phyloP scores from a whole-genome alignment of 2,329 filamentous ascomycete genomes.

The Fusarium globosum region DNA sequence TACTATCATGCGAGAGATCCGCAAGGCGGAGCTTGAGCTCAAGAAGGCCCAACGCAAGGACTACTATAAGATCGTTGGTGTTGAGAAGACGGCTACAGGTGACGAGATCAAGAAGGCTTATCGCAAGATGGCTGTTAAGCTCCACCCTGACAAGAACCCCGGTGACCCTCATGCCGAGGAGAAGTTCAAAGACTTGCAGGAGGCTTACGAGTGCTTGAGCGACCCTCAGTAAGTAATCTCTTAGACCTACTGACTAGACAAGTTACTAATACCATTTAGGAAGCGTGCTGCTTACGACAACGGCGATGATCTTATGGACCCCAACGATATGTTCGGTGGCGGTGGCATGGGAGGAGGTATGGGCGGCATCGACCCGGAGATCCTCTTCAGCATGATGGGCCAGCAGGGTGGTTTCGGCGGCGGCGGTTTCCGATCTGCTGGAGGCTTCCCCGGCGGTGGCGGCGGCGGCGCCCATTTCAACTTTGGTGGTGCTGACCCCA shows the following conservation, averaged over 20 bases:
- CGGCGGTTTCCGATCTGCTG: slow-evolving; percentile 62
- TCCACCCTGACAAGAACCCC: slow-evolving; percentile 98
- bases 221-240: slow-evolving; percentile 82
- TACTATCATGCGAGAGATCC: slow-evolving; percentile 83
- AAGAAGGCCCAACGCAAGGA: slow-evolving; percentile 99
- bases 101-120: slow-evolving; percentile 96
- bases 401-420: slow-evolving; percentile 68
- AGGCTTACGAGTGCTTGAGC: slow-evolving; percentile 95
- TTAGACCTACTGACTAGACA: neutral
- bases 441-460: slow-evolving; percentile 61
- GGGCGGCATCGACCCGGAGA: slow-evolving; percentile 78
- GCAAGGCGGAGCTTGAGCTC: slow-evolving; percentile 90
- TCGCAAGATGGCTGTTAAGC: slow-evolving; percentile 90
- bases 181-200: slow-evolving; percentile 97
- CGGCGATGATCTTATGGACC: slow-evolving; percentile 90
- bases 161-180: slow-evolving; percentile 85
- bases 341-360: slow-evolving; percentile 73
- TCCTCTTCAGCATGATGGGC: slow-evolving; percentile 88
- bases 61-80: slow-evolving; percentile 96
- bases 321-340: slow-evolving; percentile 83
- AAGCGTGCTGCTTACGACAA: slow-evolving; percentile 93
- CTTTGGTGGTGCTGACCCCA: slow-evolving; percentile 57
- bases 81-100: slow-evolving; percentile 87
- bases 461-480: slow-evolving; percentile 68
- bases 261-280: slow-evolving; percentile 60